Conservation (phyloP, 78 protist genomes). For the Isochrysis galbana region DNA sequence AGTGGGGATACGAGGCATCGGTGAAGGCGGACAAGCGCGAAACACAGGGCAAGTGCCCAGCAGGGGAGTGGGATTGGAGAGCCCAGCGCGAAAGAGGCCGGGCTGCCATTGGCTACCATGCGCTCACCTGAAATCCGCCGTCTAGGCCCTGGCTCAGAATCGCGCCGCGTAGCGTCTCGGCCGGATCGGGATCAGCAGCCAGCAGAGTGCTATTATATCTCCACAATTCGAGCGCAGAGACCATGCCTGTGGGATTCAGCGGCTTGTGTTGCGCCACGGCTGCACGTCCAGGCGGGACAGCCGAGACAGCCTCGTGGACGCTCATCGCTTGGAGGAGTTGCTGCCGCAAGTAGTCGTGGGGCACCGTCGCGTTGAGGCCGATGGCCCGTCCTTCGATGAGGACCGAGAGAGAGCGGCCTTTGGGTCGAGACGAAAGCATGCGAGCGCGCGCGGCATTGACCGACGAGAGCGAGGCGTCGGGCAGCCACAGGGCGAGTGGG, state of each 20-base stretch:
- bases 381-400: neutral
- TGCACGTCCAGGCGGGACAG: neutral
- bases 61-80: no score
- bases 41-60: no score
- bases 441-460: neutral
- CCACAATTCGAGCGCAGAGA: neutral
- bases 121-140: neutral
- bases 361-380: neutral
- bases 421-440: neutral
- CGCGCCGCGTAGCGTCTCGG: neutral
- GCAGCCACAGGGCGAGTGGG: neutral
- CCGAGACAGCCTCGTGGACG: neutral
- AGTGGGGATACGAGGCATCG: no score
- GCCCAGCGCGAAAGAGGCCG: no score
- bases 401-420: neutral
- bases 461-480: neutral
- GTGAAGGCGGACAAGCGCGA: no score
- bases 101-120: no score
- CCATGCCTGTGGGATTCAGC: neutral
- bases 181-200: neutral
- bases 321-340: neutral
- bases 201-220: neutral
- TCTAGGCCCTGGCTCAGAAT: neutral
- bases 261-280: neutral
- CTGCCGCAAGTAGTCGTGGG: neutral